Evolutionary conservation across 768 basidiomycete species (phyloP).

Genomic region (Phlegmacium glaucopus): DNA sequence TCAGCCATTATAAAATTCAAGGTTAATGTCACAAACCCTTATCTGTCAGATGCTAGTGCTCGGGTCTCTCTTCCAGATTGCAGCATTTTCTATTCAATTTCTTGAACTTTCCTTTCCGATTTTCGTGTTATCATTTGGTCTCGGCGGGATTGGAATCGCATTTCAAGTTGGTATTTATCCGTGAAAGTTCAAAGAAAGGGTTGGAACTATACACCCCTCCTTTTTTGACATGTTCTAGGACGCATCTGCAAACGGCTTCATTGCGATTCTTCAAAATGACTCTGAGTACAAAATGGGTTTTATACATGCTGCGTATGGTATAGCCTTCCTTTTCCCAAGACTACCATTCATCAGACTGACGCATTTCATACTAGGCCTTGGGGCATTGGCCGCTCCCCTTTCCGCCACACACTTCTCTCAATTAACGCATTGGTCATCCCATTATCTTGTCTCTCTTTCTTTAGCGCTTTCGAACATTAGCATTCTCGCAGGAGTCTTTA

Average conservation of each 20-base stretch:
- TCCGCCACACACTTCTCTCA: constrained; percentile 78
- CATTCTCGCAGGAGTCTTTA: constrained; percentile 54
- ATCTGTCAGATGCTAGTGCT: constrained; percentile 13
- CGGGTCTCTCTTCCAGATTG: constrained; percentile 45
- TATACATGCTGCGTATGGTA: constrained; percentile 62
- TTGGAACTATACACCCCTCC: neutral
- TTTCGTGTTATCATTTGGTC: constrained; percentile 44
- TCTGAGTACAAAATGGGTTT: constrained; percentile 64
- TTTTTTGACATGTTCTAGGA: constrained; percentile 35
- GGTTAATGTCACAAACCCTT: neutral
- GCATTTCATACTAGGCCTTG: constrained; percentile 42
- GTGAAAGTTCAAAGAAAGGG: neutral
- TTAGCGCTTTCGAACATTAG: constrained; percentile 57
- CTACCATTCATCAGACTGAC: neutral
- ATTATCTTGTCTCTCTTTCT: constrained; percentile 68
- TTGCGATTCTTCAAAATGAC: constrained; percentile 54
- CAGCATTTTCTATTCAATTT: constrained; percentile 48
- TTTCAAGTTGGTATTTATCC: constrained; percentile 35
- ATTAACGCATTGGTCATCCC: constrained; percentile 64
- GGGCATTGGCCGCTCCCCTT: constrained; percentile 68
- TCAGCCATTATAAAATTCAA: neutral
- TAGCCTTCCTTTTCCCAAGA: neutral
- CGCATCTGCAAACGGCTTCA: constrained; percentile 67
- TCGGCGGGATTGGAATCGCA: constrained; percentile 40
- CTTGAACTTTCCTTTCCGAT: constrained; percentile 57